Evolutionary conservation across 139 green algal species (phyloP).

Genomic region (Chlamydomonas schloesseri): DNA sequence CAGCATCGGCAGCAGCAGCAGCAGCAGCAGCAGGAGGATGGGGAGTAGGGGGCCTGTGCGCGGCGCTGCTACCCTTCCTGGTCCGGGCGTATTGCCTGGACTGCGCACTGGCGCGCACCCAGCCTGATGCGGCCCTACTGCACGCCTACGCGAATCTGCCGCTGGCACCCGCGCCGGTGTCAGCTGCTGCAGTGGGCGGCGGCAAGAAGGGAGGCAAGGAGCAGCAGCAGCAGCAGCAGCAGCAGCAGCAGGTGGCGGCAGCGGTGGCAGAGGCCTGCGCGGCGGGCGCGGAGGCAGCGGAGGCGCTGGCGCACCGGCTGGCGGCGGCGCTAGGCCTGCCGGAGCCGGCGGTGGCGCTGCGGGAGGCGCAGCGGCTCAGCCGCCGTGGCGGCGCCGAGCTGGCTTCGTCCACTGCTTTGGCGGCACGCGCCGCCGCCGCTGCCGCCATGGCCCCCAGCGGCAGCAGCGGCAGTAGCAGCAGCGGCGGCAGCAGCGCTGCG

Average conservation of each 20-base stretch:
- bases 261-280: background rate
- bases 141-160: constrained; percentile 14
- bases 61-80: constrained; percentile 45
- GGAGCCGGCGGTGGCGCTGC: background rate
- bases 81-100: constrained; percentile 40
- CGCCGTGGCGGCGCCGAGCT: constrained; percentile 9
- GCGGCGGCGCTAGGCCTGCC: background rate
- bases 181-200: background rate
- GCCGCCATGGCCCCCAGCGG: background rate
- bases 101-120: constrained; percentile 5
- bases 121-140: constrained; percentile 12
- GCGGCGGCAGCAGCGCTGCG: background rate
- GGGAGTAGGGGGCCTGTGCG: background rate
- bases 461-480: background rate
- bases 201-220: background rate
- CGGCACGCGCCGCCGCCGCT: background rate
- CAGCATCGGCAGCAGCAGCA: background rate
- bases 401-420: background rate
- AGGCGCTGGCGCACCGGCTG: constrained; percentile 1
- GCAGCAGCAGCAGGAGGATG: background rate
- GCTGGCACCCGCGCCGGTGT: background rate
- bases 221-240: too few relatives aligned
- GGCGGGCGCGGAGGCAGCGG: background rate
- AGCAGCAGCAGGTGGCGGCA: too few relatives aligned
- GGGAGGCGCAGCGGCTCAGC: constrained; percentile 8